Evolutionary conservation across 768 basidiomycete genomes (phyloP).

Genomic region (Boletus speciosus): DNA sequence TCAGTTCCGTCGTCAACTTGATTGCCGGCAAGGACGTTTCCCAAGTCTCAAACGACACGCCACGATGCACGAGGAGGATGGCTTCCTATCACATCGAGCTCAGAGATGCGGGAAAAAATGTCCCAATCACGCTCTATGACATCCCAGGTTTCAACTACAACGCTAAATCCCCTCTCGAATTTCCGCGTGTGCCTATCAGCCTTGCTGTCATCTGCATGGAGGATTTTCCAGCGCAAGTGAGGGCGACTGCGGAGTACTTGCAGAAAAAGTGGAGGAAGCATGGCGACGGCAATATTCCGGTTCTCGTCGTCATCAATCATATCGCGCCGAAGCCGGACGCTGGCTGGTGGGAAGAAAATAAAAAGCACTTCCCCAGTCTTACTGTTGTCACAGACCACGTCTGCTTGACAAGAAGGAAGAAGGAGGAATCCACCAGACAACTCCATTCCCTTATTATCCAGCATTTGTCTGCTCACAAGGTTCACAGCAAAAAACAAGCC

Average conservation of each 20-base stretch:
- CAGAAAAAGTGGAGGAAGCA: constrained; percentile 16
- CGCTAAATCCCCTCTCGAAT: constrained; percentile 16
- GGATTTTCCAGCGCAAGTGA: constrained; percentile 19
- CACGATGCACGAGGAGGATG: constrained; percentile 19
- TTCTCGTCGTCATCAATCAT: constrained; percentile 23
- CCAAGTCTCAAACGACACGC: constrained; percentile 14
- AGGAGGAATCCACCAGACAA: constrained; percentile 18
- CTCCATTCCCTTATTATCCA: constrained; percentile 17
- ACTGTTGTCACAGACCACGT: constrained; percentile 10
- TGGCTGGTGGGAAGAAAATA: constrained; percentile 23
- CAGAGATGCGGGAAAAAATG: neutral
- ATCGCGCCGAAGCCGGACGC: constrained; percentile 16
- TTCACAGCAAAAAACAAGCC: neutral
- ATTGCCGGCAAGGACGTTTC: constrained; percentile 23
- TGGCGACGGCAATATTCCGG: constrained; percentile 10
- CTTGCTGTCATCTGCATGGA: constrained; percentile 23
- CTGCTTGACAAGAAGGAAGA: constrained; percentile 17
- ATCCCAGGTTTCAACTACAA: constrained; percentile 21
- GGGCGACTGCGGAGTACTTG: constrained; percentile 19
- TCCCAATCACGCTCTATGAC: constrained; percentile 22
- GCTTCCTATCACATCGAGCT: constrained; percentile 17
- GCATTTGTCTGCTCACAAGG: constrained; percentile 7
- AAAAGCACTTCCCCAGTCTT: constrained; percentile 19
- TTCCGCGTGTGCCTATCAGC: constrained; percentile 20
- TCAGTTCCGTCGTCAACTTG: constrained; percentile 31